A percentile compares a stretch with the other conserved stretches of the same genome.
Conservation (phyloP, 2,329 filamentous ascomycete genomes). For the Penicillium sp. region DNA sequence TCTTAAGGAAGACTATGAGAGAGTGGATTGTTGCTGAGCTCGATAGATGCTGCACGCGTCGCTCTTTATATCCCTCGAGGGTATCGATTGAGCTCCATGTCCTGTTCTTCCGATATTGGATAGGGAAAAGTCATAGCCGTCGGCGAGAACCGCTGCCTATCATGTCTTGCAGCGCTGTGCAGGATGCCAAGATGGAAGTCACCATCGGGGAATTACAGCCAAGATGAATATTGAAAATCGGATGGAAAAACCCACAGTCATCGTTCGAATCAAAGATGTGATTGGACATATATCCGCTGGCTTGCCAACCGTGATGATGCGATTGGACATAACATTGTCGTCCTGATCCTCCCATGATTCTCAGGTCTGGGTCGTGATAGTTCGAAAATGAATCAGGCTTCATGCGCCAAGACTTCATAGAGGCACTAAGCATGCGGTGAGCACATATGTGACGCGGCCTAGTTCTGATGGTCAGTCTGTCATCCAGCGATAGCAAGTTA, state of each 20-base stretch:
- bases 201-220: background rate
- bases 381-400: background rate
- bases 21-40: background rate
- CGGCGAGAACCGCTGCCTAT: background rate
- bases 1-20: background rate
- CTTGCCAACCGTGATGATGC: background rate
- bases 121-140: constrained; percentile 1
- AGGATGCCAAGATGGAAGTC: background rate
- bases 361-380: background rate
- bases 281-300: background rate
- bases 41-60: background rate
- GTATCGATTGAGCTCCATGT: background rate
- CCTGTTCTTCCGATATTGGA: background rate
- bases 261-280: too few species aligned
- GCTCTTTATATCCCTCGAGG: background rate
- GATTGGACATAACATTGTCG: background rate
- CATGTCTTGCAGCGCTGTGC: background rate
- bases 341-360: background rate
- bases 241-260: background rate
- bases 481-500: background rate
- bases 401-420: background rate
- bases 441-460: background rate
- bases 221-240: background rate
- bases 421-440: background rate
- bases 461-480: background rate